Base-by-base conservation (phyloP, 2,329 filamentous ascomycete genomes). In the Penicillium sp. region DNA sequence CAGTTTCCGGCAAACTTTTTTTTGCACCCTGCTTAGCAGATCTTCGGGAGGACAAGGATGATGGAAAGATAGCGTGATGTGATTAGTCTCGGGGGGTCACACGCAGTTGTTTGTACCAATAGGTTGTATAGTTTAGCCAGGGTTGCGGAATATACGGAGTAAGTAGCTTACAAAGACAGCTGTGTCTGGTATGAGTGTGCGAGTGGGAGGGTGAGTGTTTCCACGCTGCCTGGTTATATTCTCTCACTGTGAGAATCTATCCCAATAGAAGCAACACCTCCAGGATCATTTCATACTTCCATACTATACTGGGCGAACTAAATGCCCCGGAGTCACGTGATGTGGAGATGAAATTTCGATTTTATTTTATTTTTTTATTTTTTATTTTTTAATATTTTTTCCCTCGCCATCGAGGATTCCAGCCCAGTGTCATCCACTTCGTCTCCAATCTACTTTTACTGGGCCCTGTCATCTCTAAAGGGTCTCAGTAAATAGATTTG, bases 21-120 rank as follows among this genome's bases (percentile, higher is more conserved):
- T 72, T 79, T 57, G 82, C 83, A 6, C 82, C 82, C 8, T 85
- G 82, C 66, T 62, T 85, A 49, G 73, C 70, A 43, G 73, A 77
- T 58, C 60, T 73, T 47, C 61, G 55, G 50, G 56, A 63, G n/a
- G 57, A 60, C 13, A 56, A 61, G 45, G 53, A 63, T 47, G 42
- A 8, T 18, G 43, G 38, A 1, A 65, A 67, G 43, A 50, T 36
- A 34, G 67, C 52, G 24, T 67, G 44, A 61, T 36, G 5, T 38
- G 18, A 16, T 21, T 42, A 43, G n/a, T 45, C 43, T 48, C 24
- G 36, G 6, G 18, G 34, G 18, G 52, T 54, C 2, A 21, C n/a
- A 50, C 52, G 38, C 40, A 49, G 18, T 48, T 48, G 39, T 29
- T 36, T 48, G 29, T 52, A 36, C 38, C 18, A 52, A 16, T 47